A percentile compares a stretch with the other conserved stretches of the same genome.
phyloP scores from a whole-genome alignment of 2,329 filamentous ascomycete genomes.

The Venturia oleaginea region DNA sequence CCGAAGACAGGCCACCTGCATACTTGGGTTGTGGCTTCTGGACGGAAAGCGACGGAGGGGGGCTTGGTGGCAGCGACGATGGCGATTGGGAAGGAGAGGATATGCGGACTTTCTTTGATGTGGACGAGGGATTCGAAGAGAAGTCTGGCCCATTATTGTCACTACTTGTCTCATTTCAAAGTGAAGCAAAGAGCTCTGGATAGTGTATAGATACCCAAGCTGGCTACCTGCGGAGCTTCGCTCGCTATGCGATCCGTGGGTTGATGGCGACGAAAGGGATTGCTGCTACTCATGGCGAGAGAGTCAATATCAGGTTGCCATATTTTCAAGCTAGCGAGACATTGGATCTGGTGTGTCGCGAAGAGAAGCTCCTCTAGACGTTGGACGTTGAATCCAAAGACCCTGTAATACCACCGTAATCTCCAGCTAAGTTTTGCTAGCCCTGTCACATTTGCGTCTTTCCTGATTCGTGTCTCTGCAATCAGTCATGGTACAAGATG shows the following conservation, averaged over 20 bases:
- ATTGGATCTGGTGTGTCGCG: neutral
- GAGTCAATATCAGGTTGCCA: neutral
- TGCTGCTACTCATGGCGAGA: neutral
- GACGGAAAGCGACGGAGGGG: neutral
- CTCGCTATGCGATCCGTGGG: neutral
- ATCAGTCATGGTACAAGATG: neutral
- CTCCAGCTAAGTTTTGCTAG: neutral
- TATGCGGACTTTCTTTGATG: slow-evolving; percentile 55
- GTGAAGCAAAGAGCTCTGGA: neutral
- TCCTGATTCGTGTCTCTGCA: neutral
- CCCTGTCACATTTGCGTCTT: neutral
- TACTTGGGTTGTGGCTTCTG: neutral
- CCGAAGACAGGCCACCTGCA: neutral
- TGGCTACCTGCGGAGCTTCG: neutral
- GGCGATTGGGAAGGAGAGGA: slow-evolving; percentile 31
- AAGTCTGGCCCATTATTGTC: neutral
- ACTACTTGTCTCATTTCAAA: neutral
- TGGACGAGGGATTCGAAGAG: neutral
- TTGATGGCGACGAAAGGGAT: neutral
- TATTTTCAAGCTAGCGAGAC: neutral
- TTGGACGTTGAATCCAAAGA: neutral
- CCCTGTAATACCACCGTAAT: neutral
- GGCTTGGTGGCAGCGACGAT: neutral
- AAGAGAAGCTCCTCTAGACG: neutral
- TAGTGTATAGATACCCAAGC: slow-evolving; percentile 7